Evolutionary conservation across 2,329 filamentous ascomycete species (phyloP), one percentile per base, ranked within the genome.

Genomic region (Raffaelea ambrosiae): DNA sequence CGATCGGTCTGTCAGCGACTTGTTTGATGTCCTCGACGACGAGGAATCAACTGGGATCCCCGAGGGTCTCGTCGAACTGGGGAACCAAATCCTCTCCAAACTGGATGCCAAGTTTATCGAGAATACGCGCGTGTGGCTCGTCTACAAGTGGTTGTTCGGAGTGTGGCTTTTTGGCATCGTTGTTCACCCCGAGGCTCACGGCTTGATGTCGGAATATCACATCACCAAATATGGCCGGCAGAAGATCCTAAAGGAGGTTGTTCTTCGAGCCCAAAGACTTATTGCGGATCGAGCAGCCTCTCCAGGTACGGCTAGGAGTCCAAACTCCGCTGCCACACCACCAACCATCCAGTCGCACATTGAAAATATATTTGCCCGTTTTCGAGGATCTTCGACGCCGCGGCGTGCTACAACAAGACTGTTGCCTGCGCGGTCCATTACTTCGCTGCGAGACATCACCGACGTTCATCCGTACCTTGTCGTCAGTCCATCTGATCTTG

Each of bases 131-230:
- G 82, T 82, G 56, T 94, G 90, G 71, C 77, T 97, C 55, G 83
- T 96, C 53, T 87, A 84, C 58, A 86, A 90, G 61, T 98, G 91
- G 82, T 83, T 96, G 53, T 95, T 97, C 63, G 86, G 88, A 53
- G 84, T 84, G 45, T 96, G 93, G 65, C 72, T 97, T 33, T 76
- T 88, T 42, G 84, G 86, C 57, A 84, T 88, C 46, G 79, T 97
- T 59, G 86, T 88, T 43, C 86, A 93, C 59, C 93, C 93, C 11
- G 93, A 98, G 75, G 89, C 76, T 46, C 76, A 81, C 55, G 79
- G 80, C 47, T 79, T 86, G 69, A 83, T 97, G 71, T 78, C 88
- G 48, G 88, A 95, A 58, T 91, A 95, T 63, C 88, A 95, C 67
- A 88, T 97, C 58, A 90, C 86, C 44, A 88, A 94, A 56, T 88